Evolutionary conservation across 345 rosid species (phyloP).

Genomic region (Ricinus communis): DNA sequence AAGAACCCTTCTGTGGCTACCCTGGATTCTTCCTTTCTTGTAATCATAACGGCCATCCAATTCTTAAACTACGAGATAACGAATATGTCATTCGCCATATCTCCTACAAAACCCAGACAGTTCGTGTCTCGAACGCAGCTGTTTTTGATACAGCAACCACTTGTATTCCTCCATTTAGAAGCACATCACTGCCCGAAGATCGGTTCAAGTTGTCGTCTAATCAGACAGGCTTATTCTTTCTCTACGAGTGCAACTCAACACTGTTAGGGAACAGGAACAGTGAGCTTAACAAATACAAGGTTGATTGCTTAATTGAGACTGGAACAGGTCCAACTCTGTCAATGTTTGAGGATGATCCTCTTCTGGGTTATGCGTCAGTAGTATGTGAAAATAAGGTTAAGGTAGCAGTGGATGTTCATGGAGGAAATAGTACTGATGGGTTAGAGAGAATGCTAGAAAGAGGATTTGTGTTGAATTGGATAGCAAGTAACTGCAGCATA

Average conservation of each 20-base stretch:
- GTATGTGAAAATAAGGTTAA: slow-evolving; percentile 20
- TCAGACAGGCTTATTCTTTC: slow-evolving; percentile 3
- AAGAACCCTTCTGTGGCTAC: slow-evolving; percentile 38
- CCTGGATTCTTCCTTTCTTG: slow-evolving; percentile 50
- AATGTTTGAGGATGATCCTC: slow-evolving; percentile 17
- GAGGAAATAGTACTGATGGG: background rate
- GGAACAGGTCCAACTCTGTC: slow-evolving; percentile 19
- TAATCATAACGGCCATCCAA: slow-evolving; percentile 19
- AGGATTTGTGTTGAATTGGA: slow-evolving; percentile 50
- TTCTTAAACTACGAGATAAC: slow-evolving; percentile 24
- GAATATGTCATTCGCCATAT: slow-evolving; percentile 34
- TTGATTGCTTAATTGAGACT: slow-evolving; percentile 5
- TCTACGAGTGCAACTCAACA: slow-evolving; percentile 31
- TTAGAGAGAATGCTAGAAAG: slow-evolving; percentile 8
- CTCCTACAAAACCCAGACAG: slow-evolving; percentile 30
- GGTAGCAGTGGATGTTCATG: slow-evolving; percentile 26
- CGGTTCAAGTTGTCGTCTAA: background rate
- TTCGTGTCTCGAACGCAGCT: slow-evolving; percentile 38
- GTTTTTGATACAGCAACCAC: background rate
- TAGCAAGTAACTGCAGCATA: slow-evolving; percentile 40
- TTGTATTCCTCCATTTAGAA: slow-evolving; percentile 24
- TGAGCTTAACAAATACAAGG: slow-evolving; percentile 13
- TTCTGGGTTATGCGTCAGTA: slow-evolving; percentile 22
- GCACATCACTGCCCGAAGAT: slow-evolving; percentile 25
- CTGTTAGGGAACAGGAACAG: background rate